Percentiles rank a stretch among this genome's conserved stretches.
phyloP scores from a whole-genome alignment of 495 filamentous ascomycete genomes.

The Trichoderma orchidacearum region DNA sequence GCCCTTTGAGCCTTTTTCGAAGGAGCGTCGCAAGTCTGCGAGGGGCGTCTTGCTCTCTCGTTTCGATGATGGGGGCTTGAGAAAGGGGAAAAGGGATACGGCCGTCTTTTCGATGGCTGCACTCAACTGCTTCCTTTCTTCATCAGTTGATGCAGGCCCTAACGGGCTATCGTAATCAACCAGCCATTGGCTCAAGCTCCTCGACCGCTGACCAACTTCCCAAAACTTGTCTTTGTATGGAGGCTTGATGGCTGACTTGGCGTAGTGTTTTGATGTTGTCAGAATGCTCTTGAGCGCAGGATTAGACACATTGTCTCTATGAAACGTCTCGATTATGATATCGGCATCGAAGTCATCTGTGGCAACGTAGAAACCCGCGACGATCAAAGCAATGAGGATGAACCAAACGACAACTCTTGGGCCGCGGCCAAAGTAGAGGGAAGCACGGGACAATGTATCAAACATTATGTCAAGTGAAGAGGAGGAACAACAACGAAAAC shows the following conservation, averaged over 20 bases:
- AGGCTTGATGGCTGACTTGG: background rate
- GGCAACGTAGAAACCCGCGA: background rate
- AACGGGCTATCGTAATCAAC: background rate
- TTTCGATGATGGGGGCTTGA: background rate
- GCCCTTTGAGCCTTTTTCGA: background rate
- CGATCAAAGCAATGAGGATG: background rate
- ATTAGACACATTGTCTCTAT: background rate
- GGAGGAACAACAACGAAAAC: no score
- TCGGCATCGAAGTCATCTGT: background rate
- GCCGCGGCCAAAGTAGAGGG: no score
- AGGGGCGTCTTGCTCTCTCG: background rate
- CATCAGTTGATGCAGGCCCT: background rate
- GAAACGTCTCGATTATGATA: background rate
- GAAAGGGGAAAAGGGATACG: conserved; percentile 1
- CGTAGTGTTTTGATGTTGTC: background rate
- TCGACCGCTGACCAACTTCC: background rate
- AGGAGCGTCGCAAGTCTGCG: background rate
- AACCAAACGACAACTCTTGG: no score
- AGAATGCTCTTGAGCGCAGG: background rate
- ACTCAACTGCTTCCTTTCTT: background rate
- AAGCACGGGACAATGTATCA: no score
- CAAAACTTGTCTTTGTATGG: conserved; percentile 5
- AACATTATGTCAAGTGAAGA: no score
- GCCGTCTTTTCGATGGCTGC: background rate
- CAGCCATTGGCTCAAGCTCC: conserved; percentile 1